A percentile compares a stretch with the other conserved stretches of the same genome.
phyloP scores from a whole-genome alignment of 2,329 filamentous ascomycete species.

The Ophiostoma triangulosporum region DNA sequence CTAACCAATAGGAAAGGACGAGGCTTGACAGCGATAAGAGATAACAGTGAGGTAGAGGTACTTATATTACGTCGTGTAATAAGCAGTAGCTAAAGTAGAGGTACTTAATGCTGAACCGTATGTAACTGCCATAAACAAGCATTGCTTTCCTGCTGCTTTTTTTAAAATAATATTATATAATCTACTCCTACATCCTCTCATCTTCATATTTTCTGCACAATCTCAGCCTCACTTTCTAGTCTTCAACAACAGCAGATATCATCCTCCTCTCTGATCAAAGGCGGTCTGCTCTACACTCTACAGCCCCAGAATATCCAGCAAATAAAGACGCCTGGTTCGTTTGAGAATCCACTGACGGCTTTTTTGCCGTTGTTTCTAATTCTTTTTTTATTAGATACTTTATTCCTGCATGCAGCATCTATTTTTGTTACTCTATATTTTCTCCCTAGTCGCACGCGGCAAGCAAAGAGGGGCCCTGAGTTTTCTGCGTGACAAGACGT shows the following conservation, averaged over 20 bases:
- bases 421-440: constrained; percentile 8
- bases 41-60: no score
- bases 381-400: background rate
- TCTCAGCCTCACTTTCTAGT: background rate
- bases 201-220: background rate
- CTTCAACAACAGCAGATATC: background rate
- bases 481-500: constrained; percentile 1
- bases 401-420: constrained; percentile 1
- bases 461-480: constrained; percentile 7
- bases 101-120: no score
- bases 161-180: no score
- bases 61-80: no score
- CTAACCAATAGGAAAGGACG: background rate
- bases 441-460: constrained; percentile 6
- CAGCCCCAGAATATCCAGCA: background rate
- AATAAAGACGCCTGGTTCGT: background rate
- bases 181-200: background rate
- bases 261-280: background rate
- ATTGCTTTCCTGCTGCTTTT: no score
- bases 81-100: no score
- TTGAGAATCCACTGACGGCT: background rate
- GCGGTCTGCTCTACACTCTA: background rate
- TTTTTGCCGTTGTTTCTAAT: background rate
- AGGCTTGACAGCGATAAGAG: background rate
- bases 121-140: no score